Evolutionary conservation across 2,329 filamentous ascomycete species (phyloP), one percentile per base, ranked within the genome.

Genomic region (Ophiostoma himal-ulmi): DNA sequence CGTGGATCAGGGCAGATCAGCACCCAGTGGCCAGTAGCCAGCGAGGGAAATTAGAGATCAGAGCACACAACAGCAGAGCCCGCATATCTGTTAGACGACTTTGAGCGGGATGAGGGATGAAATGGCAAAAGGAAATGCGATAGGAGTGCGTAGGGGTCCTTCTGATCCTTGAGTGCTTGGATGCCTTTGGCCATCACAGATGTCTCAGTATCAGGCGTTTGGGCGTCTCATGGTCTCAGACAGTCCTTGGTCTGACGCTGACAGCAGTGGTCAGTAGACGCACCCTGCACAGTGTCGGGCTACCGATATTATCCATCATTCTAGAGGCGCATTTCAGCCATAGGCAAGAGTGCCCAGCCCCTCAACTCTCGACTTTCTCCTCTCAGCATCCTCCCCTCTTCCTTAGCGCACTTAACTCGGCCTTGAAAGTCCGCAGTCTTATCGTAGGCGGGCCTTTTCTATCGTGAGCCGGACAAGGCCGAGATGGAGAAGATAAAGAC

Each of bases 381-480:
- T 26, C 52, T 54, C 48, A 22, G 14, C 44, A 39, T 48, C 44
- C 44, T 20, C 17, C n/a, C 14, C 14, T 17, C 14, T 44, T 14
- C 41, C 41, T 44, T 44, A 17, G 14, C 41, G 41, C 41, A 44
- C 41, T 44, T 14, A 44, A 44, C 41, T 44, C 41, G 41, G 41
- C 41, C 41, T 44, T 44, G 41, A 13, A 39, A 44, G 41, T 48
- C 5, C 44, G 7, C 14, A 44, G 44, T 39, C 44, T 48, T 48
- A 48, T 48, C 44, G 37, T 13, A 39, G 44, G 44, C 17, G 44
- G 44, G 52, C 52, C 7, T 13, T n/a, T n/a, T 26, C 1, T 10
- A 57, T 57, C 22, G 52, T 57, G 52, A 26, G 22, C 52, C 52
- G 52, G 52, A 26, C 52, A 57, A 57, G 52, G 52, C 52, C 52